A percentile compares a stretch with the other conserved stretches of the same genome.
These are phyloP conservation scores for Boletus vermiculosoides DNA, from an alignment of 768 basidiomycete species.

Conservation along the genomic window DNA sequence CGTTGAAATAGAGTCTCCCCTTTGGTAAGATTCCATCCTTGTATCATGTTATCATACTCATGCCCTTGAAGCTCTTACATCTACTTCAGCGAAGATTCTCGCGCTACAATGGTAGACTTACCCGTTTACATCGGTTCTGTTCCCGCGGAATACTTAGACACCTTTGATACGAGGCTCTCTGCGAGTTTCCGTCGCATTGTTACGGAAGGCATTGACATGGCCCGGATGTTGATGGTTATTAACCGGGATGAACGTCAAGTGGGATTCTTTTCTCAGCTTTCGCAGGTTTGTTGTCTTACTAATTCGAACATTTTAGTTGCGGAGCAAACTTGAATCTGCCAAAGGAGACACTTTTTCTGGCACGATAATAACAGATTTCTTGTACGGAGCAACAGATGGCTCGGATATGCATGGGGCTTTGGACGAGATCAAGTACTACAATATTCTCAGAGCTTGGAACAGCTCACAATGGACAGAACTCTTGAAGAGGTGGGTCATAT, in stretches of 20 bases:
- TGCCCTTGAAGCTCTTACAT: slow-evolving; percentile 65
- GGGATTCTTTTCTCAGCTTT: slow-evolving; percentile 3
- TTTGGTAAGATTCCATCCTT: slow-evolving; percentile 55
- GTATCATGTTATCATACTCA: slow-evolving; percentile 13
- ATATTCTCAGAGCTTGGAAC: slow-evolving; percentile 66
- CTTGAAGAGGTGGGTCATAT: slow-evolving; percentile 59
- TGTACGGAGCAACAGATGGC: slow-evolving; percentile 84
- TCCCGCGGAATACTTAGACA: slow-evolving; percentile 74
- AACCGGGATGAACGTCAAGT: slow-evolving; percentile 88
- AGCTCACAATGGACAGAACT: slow-evolving; percentile 74
- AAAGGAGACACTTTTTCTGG: slow-evolving; percentile 79
- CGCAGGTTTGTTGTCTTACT: neutral
- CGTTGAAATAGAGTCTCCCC: slow-evolving; percentile 85
- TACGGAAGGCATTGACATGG: slow-evolving; percentile 82
- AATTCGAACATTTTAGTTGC: slow-evolving; percentile 49
- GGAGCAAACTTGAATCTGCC: slow-evolving; percentile 78
- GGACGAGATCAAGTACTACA: slow-evolving; percentile 77
- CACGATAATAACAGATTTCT: slow-evolving; percentile 75
- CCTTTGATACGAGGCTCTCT: slow-evolving; percentile 66
- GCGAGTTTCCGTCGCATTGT: slow-evolving; percentile 68
- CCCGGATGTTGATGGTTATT: slow-evolving; percentile 83
- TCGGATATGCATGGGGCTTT: slow-evolving; percentile 70
- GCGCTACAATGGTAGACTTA: slow-evolving; percentile 70
- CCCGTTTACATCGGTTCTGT: slow-evolving; percentile 81
- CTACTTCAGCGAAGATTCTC: slow-evolving; percentile 74